A percentile compares a stretch with the other conserved stretches of the same genome.
Evolutionary conservation across 257 asterid genomes (phyloP).

Genomic region (Catharanthus roseus): DNA sequence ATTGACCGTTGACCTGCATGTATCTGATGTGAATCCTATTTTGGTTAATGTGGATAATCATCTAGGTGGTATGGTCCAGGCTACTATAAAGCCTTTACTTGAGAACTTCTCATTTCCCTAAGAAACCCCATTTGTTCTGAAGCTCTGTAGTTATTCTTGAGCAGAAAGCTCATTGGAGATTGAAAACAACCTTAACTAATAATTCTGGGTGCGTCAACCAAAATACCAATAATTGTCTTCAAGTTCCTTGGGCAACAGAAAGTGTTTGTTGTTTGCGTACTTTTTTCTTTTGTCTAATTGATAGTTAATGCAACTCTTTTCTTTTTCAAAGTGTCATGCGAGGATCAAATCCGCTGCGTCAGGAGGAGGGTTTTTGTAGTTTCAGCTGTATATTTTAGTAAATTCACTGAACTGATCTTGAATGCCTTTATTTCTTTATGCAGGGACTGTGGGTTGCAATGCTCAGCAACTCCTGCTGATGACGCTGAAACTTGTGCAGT

Average conservation of each 20-base stretch:
- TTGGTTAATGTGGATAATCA: background rate
- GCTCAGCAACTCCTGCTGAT: constrained; percentile 57
- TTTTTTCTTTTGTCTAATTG: background rate
- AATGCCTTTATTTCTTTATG: constrained; percentile 13
- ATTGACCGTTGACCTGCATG: background rate
- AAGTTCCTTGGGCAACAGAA: background rate
- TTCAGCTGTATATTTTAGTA: background rate
- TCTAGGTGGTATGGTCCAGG: background rate
- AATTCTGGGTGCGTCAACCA: background rate
- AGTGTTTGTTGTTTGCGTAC: background rate
- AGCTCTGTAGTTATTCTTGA: background rate
- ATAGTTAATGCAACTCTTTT: background rate
- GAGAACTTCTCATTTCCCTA: background rate
- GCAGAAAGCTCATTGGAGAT: background rate
- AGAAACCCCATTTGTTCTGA: background rate
- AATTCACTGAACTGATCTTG: background rate
- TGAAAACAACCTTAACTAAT: background rate
- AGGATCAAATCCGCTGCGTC: background rate
- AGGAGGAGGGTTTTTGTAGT: background rate
- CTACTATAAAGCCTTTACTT: background rate
- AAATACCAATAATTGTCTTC: background rate
- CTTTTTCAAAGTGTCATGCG: background rate
- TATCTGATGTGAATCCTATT: background rate
- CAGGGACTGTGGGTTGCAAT: constrained; percentile 82
- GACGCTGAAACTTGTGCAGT: constrained; percentile 84